A percentile compares a stretch with the other conserved stretches of the same genome.
These are phyloP conservation scores for Fusarium multiceps DNA, from an alignment of 2,329 filamentous ascomycete genomes.

Conservation along the genomic window DNA sequence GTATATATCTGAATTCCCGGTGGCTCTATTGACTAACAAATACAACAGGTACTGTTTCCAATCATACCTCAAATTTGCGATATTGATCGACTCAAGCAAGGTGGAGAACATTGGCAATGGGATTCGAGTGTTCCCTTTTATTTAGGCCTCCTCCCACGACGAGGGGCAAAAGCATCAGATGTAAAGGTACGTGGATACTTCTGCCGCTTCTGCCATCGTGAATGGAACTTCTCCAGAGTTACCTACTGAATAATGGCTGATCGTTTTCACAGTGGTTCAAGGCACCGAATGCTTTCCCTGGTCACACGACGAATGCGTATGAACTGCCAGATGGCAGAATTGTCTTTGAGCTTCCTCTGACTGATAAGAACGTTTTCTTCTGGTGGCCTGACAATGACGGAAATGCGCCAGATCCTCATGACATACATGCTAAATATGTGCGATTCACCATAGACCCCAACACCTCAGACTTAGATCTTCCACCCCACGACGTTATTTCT, in stretches of 20 bases:
- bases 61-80: constrained; percentile 15
- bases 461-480: not conserved
- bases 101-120: constrained; percentile 23
- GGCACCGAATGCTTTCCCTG: constrained; percentile 15
- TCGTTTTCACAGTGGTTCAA: not conserved
- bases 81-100: constrained; percentile 1
- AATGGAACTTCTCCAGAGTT: not conserved
- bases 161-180: not conserved
- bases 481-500: not conserved
- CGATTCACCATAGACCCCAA: not conserved
- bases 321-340: constrained; percentile 23
- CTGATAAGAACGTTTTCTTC: constrained; percentile 27
- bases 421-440: not conserved
- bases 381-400: not conserved
- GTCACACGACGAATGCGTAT: constrained; percentile 23
- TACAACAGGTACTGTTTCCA: not conserved
- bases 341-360: constrained; percentile 17
- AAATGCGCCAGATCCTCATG: not conserved
- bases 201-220: not conserved
- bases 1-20: accelerated
- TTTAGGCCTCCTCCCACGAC: not conserved
- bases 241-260: accelerated
- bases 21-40: not conserved
- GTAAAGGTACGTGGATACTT: not conserved
- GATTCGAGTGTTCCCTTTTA: not conserved